Percentiles rank a stretch among this genome's conserved stretches.
Conservation (phyloP, 306 rosid species). For the Cajanus cajan region DNA sequence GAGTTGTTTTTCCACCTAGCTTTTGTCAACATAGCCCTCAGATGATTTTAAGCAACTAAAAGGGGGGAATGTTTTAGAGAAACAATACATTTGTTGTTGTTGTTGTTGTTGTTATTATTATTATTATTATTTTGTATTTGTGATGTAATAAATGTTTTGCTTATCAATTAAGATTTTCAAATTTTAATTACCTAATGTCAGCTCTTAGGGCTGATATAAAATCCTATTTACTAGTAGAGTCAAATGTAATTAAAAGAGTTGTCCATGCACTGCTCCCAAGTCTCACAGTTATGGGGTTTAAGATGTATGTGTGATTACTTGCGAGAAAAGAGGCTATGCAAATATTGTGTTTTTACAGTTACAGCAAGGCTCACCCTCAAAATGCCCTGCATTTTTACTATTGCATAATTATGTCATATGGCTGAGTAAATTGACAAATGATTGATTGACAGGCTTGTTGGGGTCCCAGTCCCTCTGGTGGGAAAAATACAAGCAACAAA, state of each 20-base stretch:
- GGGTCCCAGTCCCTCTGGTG: conserved; percentile 78
- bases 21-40: background rate
- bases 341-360: background rate
- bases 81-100: no score
- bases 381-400: background rate
- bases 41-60: background rate
- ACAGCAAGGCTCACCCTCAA: background rate
- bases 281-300: background rate
- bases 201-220: background rate
- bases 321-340: background rate
- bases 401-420: conserved; percentile 9
- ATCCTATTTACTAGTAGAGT: conserved; percentile 15
- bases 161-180: no score
- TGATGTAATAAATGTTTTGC: no score
- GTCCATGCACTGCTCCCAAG: background rate
- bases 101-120: no score
- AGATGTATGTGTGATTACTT: background rate
- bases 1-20: background rate
- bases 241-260: background rate
- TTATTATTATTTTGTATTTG: no score
- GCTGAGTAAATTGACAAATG: conserved; percentile 35
- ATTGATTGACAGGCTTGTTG: conserved; percentile 63
- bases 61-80: no score
- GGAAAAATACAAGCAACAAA: conserved; percentile 81
- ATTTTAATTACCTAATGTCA: no score